Percentiles rank a stretch among this genome's conserved stretches.
Conservation (phyloP, 2,329 filamentous ascomycete genomes). For the Mariannaea elegans region DNA sequence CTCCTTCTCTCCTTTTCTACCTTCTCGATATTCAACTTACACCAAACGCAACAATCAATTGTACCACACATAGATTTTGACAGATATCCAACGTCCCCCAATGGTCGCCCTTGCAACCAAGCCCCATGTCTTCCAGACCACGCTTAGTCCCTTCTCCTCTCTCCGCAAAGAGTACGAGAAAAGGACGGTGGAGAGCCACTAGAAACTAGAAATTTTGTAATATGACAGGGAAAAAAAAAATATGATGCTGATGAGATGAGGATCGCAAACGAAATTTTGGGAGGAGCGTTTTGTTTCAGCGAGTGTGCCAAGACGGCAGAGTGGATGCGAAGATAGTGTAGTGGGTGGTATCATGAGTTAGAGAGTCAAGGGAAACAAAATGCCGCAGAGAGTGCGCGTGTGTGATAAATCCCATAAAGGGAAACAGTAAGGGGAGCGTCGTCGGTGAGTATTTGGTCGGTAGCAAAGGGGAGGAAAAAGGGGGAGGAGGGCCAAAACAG, state of each 20-base stretch:
- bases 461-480: not conserved
- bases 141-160: constrained; percentile 9
- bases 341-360: constrained; percentile 35
- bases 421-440: constrained; percentile 7
- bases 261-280: constrained; percentile 2
- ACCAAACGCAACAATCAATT: constrained; percentile 6
- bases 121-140: not conserved
- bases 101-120: constrained; percentile 2
- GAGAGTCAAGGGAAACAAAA: constrained; percentile 30
- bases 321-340: constrained; percentile 25
- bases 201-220: constrained; percentile 9
- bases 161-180: not conserved
- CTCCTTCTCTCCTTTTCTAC: not conserved
- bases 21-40: constrained; percentile 9
- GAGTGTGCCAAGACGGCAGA: constrained; percentile 24
- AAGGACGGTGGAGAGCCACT: not conserved
- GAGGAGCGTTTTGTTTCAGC: constrained; percentile 16
- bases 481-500: not conserved
- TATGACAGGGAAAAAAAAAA: constrained; percentile 2
- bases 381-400: constrained; percentile 2
- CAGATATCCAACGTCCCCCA: constrained; percentile 24
- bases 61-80: constrained; percentile 8
- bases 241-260: constrained; percentile 9
- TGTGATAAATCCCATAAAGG: constrained; percentile 10
- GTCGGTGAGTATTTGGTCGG: constrained; percentile 13